These are phyloP conservation scores for Aristolochia californica DNA, from an alignment of 164 flowering plant genomes.

Conservation along the genomic window DNA sequence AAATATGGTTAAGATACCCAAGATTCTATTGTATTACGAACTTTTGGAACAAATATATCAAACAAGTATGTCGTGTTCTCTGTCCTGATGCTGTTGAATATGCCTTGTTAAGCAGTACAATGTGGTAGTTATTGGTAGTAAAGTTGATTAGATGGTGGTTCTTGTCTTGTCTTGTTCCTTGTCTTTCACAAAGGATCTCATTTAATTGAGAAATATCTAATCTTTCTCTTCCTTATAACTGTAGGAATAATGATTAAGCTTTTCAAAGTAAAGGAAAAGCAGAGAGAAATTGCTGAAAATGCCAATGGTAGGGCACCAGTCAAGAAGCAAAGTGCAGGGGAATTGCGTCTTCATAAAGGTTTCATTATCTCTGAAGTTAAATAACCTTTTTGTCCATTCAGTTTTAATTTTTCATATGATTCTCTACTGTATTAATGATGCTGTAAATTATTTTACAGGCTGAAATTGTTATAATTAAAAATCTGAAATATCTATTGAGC, in stretches of 20 bases:
- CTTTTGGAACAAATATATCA: too few relatives aligned
- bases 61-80: too few relatives aligned
- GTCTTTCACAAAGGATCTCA: neutral
- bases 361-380: neutral
- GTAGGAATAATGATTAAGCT: slow-evolving; percentile 36
- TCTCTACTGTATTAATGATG: too few relatives aligned
- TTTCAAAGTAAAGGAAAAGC: slow-evolving; percentile 49
- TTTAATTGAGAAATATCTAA: too few relatives aligned
- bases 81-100: too few relatives aligned
- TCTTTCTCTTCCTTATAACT: neutral
- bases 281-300: slow-evolving; percentile 43
- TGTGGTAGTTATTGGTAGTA: too few relatives aligned
- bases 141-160: too few relatives aligned
- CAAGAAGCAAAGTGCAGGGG: slow-evolving; percentile 58
- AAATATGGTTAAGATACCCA: too few relatives aligned
- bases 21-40: too few relatives aligned
- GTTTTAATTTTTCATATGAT: neutral
- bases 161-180: too few relatives aligned
- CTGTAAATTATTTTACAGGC: neutral
- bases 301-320: slow-evolving; percentile 43
- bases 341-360: slow-evolving; percentile 50
- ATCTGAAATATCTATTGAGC: neutral
- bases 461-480: neutral
- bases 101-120: too few relatives aligned
- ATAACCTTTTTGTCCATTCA: neutral